Conservation (phyloP, 2,329 filamentous ascomycete species). For the Chaetothyriales sp. region DNA sequence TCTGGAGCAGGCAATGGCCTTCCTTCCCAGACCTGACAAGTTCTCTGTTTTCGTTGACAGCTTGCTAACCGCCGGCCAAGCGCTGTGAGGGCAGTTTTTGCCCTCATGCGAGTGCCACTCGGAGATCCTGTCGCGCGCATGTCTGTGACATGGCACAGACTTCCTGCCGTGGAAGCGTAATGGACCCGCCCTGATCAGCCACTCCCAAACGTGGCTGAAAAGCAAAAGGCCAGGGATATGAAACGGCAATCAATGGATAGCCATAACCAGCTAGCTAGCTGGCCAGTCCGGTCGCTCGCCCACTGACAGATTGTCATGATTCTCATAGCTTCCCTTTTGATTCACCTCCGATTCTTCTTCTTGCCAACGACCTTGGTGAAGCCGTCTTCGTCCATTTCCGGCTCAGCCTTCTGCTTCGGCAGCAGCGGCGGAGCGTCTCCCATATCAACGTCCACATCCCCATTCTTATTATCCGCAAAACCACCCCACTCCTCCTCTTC, state of each 20-base stretch:
- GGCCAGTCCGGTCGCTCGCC: neutral
- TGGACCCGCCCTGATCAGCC: neutral
- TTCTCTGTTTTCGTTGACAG: slow-evolving; percentile 32
- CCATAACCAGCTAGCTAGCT: neutral
- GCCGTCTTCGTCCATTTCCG: slow-evolving; percentile 66
- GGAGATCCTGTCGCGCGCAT: slow-evolving; percentile 39
- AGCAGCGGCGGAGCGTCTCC: slow-evolving; percentile 46
- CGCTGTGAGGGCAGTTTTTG: too few species aligned
- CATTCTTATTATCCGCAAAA: slow-evolving; percentile 38
- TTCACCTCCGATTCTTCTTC: slow-evolving; percentile 39
- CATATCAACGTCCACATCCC: slow-evolving; percentile 46
- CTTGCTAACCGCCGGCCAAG: slow-evolving; percentile 48
- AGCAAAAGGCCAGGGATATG: slow-evolving; percentile 34
- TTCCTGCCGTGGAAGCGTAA: neutral
- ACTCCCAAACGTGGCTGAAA: slow-evolving; percentile 36
- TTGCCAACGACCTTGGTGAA: slow-evolving; percentile 61
- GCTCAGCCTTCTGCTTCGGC: slow-evolving; percentile 48
- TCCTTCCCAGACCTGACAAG: slow-evolving; percentile 42
- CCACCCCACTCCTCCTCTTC: slow-evolving; percentile 44
- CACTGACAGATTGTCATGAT: too few species aligned
- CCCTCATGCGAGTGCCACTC: slow-evolving; percentile 50
- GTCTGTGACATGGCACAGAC: slow-evolving; percentile 47
- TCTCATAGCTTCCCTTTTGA: too few species aligned
- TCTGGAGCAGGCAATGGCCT: slow-evolving; percentile 42
- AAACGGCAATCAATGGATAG: too few species aligned